Percentiles rank a stretch among this genome's conserved stretches.
Evolutionary conservation across 129 eudicot species (phyloP).

Genomic region (Escallonia rubra): DNA sequence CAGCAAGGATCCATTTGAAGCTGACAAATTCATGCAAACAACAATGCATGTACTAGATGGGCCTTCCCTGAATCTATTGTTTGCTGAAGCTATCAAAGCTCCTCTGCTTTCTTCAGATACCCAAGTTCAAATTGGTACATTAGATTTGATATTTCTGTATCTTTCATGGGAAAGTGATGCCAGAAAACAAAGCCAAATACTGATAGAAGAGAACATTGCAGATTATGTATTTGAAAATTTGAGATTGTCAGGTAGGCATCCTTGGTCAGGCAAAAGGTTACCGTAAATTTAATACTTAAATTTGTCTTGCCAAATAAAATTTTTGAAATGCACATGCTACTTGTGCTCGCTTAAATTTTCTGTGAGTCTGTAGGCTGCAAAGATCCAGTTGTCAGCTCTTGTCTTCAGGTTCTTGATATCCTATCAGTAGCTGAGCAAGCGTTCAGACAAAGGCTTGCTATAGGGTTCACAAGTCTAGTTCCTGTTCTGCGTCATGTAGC

Average conservation of each 20-base stretch:
- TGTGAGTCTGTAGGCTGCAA: constrained; percentile 57
- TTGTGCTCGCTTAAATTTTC: background rate
- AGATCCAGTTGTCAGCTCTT: constrained; percentile 66
- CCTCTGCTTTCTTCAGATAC: constrained; percentile 85
- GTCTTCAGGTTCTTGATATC: constrained; percentile 74
- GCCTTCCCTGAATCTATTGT: constrained; percentile 58
- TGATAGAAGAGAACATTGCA: constrained; percentile 89
- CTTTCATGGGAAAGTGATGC: constrained; percentile 59
- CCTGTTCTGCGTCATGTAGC: constrained; percentile 70
- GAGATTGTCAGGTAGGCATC: constrained; percentile 69
- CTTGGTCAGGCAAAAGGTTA: background rate
- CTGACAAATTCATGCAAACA: constrained; percentile 65
- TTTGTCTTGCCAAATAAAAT: background rate
- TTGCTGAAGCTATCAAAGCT: constrained; percentile 94
- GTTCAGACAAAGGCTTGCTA: constrained; percentile 78
- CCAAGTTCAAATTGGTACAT: constrained; percentile 73
- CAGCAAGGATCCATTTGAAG: constrained; percentile 38
- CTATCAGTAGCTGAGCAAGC: constrained; percentile 67
- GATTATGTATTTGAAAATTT: constrained; percentile 88
- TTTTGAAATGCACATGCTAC: background rate
- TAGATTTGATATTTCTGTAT: constrained; percentile 54
- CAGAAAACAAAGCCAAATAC: constrained; percentile 48
- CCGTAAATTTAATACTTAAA: background rate
- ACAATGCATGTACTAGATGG: constrained; percentile 35
- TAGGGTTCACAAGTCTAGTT: constrained; percentile 76